Conservation (phyloP, 1,284 basidiomycete species). For the Sutorius eximius region DNA sequence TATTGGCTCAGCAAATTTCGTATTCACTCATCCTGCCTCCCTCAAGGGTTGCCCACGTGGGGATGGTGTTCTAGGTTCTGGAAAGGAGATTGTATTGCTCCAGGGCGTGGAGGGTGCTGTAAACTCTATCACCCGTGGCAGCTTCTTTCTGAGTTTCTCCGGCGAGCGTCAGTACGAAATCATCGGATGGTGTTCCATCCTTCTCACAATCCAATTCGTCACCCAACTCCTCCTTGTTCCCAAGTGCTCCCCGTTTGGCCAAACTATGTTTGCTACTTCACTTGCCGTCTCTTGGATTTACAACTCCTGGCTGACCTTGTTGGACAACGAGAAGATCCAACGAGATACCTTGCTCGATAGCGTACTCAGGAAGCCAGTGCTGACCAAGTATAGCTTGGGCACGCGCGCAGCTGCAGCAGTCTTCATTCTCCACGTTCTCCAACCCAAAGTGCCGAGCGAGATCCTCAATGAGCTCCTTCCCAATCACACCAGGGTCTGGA, state of each 20-base stretch:
- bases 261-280: background rate
- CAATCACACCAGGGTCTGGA: constrained; percentile 30
- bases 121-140: constrained; percentile 30
- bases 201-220: constrained; percentile 25
- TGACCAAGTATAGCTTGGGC: constrained; percentile 25
- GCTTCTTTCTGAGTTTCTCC: constrained; percentile 28
- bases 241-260: background rate
- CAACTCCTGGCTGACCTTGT: constrained; percentile 21
- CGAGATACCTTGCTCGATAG: constrained; percentile 17
- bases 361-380: constrained; percentile 14
- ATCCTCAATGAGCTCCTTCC: constrained; percentile 27
- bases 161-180: constrained; percentile 13
- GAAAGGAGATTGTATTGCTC: constrained; percentile 19
- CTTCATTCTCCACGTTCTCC: constrained; percentile 26
- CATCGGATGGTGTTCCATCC: constrained; percentile 23
- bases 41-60: constrained; percentile 23
- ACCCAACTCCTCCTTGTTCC: background rate
- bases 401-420: constrained; percentile 29
- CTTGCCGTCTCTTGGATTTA: constrained; percentile 27
- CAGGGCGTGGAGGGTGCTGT: constrained; percentile 30
- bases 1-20: constrained; percentile 28
- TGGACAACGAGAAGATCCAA: constrained; percentile 23
- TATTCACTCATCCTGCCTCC: constrained; percentile 23
- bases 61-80: constrained; percentile 24
- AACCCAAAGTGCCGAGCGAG: constrained; percentile 10